Evolutionary conservation across 495 filamentous ascomycete species (phyloP), one percentile per base, ranked within the genome.

Genomic region (Aspergillus sparsus): DNA sequence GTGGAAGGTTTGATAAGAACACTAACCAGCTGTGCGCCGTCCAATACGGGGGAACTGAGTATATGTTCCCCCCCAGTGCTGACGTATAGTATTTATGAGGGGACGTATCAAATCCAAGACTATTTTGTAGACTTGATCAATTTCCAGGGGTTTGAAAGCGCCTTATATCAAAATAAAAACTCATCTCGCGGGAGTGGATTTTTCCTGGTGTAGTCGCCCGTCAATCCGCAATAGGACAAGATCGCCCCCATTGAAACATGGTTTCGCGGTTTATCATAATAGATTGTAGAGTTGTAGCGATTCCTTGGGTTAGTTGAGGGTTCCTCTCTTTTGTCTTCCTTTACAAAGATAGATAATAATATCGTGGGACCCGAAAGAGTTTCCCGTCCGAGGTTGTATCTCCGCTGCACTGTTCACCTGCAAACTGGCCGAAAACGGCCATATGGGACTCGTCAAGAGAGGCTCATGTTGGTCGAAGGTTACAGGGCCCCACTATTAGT

Each of bases 211-310:
- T 37, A 39, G 55, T 49, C 58, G 39, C 7, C 34, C n/a, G 44
- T 16, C 41, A 15, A 15, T 42, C 58, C 58, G 62, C 57, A 64
- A 53, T 12, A 16, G 62, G 62, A 15, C 37, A 61, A 47, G 62
- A 61, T 64, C 62, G 47, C 10, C 60, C 31, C 16, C 21, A n/a
- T 37, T 42, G 47, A 58, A 58, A 58, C 55, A 51, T 15, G 35
- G 33, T 33, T 10, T 57, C 54, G 35, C n/a, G 10, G 35, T 33
- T 51, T 36, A 33, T 61, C 34, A 37, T 41, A 8, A 27, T 18
- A 31, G 52, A 16, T 16, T 46, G 8, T n/a, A 15, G 16, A 21
- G 15, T 51, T 11, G 8, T 12, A 49, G 8, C 15, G 7, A 18
- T 53, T 59, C 42, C 50, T 47, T 60, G 58, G 50, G 49, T 47